phyloP scores from a whole-genome alignment of 2,329 filamentous ascomycete genomes.

The Grosmannia huntii region DNA sequence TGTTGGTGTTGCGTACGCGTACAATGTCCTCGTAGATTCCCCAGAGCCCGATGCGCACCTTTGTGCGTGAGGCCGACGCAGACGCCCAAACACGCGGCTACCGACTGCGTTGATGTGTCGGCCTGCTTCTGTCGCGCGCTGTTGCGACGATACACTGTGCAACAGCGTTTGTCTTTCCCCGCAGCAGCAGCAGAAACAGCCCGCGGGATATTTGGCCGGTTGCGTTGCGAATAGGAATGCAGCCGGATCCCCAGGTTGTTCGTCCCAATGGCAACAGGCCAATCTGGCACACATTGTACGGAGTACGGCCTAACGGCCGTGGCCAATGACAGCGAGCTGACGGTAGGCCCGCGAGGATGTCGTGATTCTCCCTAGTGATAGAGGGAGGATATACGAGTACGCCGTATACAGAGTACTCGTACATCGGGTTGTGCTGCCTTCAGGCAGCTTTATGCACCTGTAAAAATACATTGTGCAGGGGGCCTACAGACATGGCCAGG shows the following conservation, averaged over 20 bases:
- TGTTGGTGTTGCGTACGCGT: background rate
- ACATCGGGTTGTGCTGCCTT: background rate
- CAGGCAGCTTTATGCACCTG: background rate
- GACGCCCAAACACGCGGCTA: background rate
- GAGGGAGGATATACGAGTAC: background rate
- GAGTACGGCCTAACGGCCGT: background rate
- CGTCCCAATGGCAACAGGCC: slow-evolving; percentile 6
- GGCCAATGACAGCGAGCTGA: background rate
- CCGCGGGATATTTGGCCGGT: slow-evolving; percentile 8
- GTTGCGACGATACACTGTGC: background rate
- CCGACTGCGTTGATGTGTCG: background rate
- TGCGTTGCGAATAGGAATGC: slow-evolving; percentile 10
- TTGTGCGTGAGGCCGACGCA: background rate
- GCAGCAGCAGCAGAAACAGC: slow-evolving; percentile 6
- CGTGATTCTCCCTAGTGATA: background rate
- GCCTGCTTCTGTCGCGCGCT: background rate
- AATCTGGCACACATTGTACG: slow-evolving; percentile 2
- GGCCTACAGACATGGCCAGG: too few relatives aligned
- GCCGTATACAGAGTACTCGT: background rate
- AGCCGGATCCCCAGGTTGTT: slow-evolving; percentile 11
- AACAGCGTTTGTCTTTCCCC: slow-evolving; percentile 1
- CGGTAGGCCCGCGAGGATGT: background rate
- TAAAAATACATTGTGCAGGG: background rate
- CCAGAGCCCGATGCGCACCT: background rate
- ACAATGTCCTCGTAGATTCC: background rate